Conservation (phyloP, 768 basidiomycete genomes). For the Amanita pseudoporphyria region DNA sequence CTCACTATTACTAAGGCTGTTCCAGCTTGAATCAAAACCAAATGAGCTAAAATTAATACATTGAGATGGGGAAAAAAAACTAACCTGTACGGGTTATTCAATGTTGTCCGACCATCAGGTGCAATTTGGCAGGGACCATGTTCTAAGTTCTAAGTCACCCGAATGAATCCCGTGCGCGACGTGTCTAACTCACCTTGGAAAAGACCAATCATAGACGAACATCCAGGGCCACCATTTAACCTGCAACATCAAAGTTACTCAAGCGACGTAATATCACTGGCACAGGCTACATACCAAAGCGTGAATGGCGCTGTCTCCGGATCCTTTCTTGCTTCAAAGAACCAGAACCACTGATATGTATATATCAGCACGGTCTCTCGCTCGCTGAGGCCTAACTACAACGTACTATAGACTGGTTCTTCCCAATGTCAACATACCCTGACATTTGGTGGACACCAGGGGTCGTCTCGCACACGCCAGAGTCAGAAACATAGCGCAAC, state of each 20-base stretch:
- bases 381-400: not conserved
- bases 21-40: constrained; percentile 38
- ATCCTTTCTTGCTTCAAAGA: constrained; percentile 52
- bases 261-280: too few relatives aligned
- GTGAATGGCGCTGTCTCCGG: constrained; percentile 60
- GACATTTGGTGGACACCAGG: constrained; percentile 50
- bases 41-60: not conserved
- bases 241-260: constrained; percentile 15
- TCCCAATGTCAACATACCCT: constrained; percentile 51
- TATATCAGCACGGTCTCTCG: not conserved
- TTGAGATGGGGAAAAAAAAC: not conserved
- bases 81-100: constrained; percentile 55
- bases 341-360: constrained; percentile 56
- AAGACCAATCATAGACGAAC: constrained; percentile 55
- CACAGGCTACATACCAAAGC: constrained; percentile 34
- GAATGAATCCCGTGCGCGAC: not conserved
- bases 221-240: constrained; percentile 55
- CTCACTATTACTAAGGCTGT: constrained; percentile 56
- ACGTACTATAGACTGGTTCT: constrained; percentile 47
- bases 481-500: constrained; percentile 44
- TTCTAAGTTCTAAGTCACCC: constrained; percentile 26
- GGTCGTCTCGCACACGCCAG: constrained; percentile 59
- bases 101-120: constrained; percentile 40
- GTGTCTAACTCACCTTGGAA: constrained; percentile 28
- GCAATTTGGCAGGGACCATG: constrained; percentile 58